Evolutionary conservation across 345 rosid genomes (phyloP).

Genomic region (Eucalyptus cloeziana): DNA sequence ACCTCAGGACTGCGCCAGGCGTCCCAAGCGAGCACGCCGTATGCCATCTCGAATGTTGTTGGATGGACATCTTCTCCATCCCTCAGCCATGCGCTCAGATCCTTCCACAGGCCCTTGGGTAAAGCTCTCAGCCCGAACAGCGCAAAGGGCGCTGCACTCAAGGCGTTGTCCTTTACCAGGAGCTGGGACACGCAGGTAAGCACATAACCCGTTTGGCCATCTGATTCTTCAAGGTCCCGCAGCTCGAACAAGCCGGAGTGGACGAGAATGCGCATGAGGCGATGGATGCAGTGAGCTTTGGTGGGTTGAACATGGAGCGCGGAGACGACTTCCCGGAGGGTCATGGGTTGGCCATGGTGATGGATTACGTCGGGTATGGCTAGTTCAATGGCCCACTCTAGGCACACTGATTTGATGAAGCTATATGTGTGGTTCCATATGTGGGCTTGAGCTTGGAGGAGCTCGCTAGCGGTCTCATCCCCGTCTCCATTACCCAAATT

Average conservation of each 20-base stretch:
- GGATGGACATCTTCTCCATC: neutral
- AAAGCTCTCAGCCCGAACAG: no score
- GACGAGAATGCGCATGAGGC: constrained; percentile 21
- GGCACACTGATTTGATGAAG: constrained; percentile 14
- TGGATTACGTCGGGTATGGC: constrained; percentile 26
- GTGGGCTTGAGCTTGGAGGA: constrained; percentile 6
- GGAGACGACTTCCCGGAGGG: neutral
- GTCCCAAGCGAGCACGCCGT: no score
- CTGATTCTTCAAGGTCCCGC: neutral
- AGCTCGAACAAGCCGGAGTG: constrained; percentile 2
- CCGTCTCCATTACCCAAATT: neutral
- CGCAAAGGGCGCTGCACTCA: neutral
- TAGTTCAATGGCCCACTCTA: constrained; percentile 20
- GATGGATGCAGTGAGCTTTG: neutral
- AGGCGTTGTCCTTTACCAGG: constrained; percentile 1
- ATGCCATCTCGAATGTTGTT: neutral
- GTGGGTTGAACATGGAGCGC: neutral
- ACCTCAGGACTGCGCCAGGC: neutral
- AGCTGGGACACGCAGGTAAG: constrained; percentile 2
- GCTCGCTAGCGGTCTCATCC: neutral
- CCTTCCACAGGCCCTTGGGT: neutral
- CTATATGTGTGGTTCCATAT: constrained; percentile 5
- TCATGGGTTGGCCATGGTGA: constrained; percentile 20
- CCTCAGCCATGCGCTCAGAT: constrained; percentile 8
- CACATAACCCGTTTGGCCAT: neutral